A percentile compares a stretch with the other conserved stretches of the same genome.
phyloP scores from a whole-genome alignment of 129 eudicot genomes.

The Escallonia rubra region DNA sequence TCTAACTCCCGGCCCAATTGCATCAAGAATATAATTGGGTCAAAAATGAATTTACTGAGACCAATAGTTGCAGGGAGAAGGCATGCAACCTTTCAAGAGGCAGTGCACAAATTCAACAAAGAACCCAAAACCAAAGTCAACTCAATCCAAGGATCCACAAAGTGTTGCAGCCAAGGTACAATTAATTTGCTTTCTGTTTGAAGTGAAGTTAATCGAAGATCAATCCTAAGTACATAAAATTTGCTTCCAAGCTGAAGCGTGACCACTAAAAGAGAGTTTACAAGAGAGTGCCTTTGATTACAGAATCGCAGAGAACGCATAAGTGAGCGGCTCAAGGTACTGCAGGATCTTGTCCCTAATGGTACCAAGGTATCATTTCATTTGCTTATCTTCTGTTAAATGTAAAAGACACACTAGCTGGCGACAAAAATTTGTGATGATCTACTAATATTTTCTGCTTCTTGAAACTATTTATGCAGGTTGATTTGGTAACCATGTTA shows the following conservation, averaged over 20 bases:
- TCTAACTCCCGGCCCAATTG: neutral
- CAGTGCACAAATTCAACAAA: slow-evolving; percentile 62
- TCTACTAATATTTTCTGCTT: neutral
- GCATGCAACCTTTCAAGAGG: slow-evolving; percentile 59
- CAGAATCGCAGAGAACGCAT: slow-evolving; percentile 96
- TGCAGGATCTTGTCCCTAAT: slow-evolving; percentile 95
- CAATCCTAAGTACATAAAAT: neutral
- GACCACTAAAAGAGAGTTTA: too few species aligned
- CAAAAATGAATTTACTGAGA: neutral
- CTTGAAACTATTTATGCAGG: slow-evolving; percentile 31
- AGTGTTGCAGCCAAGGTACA: slow-evolving; percentile 94
- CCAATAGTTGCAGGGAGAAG: slow-evolving; percentile 49
- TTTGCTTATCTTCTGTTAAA: neutral
- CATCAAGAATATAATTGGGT: neutral
- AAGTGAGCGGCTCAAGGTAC: slow-evolving; percentile 81
- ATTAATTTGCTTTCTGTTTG: neutral
- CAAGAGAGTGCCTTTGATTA: slow-evolving; percentile 18
- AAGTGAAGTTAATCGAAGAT: neutral
- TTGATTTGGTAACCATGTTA: slow-evolving; percentile 97
- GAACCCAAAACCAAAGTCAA: slow-evolving; percentile 57
- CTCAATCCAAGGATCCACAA: slow-evolving; percentile 80
- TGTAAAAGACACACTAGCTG: too few species aligned
- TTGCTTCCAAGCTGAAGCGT: slow-evolving; percentile 3
- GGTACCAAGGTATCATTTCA: slow-evolving; percentile 71
- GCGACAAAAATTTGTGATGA: neutral